These are phyloP conservation scores for Suillus placidus DNA, from an alignment of 768 basidiomycete genomes.

Conservation along the genomic window DNA sequence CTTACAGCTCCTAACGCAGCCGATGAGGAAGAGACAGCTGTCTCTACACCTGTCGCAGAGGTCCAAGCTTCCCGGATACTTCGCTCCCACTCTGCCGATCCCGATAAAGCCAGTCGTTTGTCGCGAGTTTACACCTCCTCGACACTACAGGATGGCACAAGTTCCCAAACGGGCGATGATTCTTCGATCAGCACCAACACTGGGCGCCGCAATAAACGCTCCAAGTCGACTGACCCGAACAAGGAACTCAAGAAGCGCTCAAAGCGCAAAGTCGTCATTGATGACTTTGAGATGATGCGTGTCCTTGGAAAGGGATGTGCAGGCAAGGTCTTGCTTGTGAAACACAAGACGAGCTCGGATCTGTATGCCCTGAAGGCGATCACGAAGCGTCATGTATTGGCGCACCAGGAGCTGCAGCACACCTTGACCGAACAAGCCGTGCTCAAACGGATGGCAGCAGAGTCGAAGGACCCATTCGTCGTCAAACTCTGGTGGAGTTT, in stretches of 20 bases:
- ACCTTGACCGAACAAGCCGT: constrained; percentile 97
- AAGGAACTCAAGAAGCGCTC: constrained; percentile 53
- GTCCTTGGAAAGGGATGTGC: constrained; percentile 98
- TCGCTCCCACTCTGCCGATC: constrained; percentile 83
- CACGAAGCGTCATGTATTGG: constrained; percentile 94
- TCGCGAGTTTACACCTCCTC: constrained; percentile 63
- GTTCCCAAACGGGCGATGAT: constrained; percentile 68
- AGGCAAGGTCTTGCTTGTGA: constrained; percentile 92
- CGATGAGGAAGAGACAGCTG: constrained; percentile 32
- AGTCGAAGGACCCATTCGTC: constrained; percentile 89
- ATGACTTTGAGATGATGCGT: constrained; percentile 97
- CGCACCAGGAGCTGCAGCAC: constrained; percentile 95
- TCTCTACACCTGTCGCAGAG: constrained; percentile 44
- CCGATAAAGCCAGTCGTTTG: constrained; percentile 59
- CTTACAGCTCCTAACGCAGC: constrained; percentile 22
- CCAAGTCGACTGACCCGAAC: constrained; percentile 50
- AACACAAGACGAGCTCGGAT: constrained; percentile 69
- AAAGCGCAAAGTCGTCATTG: constrained; percentile 73
- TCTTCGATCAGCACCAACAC: constrained; percentile 68
- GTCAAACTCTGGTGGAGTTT: constrained; percentile 97
- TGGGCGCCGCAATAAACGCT: constrained; percentile 56
- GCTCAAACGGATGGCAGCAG: constrained; percentile 89
- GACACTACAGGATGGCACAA: constrained; percentile 50
- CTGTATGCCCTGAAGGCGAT: constrained; percentile 97
- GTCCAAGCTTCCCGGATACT: constrained; percentile 51